A percentile compares a stretch with the other conserved stretches of the same genome.
Evolutionary conservation across 176 grass and related monocot genomes (phyloP).

Genomic region (Poa annua): DNA sequence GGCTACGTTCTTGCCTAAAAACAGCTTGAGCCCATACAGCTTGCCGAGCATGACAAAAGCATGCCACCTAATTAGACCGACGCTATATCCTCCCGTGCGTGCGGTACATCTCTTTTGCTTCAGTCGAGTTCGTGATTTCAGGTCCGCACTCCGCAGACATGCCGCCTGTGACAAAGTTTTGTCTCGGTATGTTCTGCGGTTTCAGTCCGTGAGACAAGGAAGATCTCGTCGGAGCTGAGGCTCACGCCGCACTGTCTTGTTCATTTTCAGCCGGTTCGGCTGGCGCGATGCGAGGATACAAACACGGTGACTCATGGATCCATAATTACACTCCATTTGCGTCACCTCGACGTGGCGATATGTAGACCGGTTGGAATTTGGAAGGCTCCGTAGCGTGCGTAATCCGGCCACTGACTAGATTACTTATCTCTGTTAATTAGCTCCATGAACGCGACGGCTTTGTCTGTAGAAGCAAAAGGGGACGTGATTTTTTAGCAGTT

Average conservation of each 20-base stretch:
- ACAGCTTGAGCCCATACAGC: no score
- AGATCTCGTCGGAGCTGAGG: not conserved
- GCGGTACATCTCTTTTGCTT: not conserved
- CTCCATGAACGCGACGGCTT: not conserved
- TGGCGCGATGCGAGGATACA: not conserved
- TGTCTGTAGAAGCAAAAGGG: not conserved
- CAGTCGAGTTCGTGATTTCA: not conserved
- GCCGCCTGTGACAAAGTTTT: not conserved
- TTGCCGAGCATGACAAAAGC: no score
- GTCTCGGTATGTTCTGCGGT: not conserved
- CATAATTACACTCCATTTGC: not conserved
- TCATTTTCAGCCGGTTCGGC: not conserved
- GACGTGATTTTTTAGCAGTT: no score
- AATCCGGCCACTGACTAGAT: no score
- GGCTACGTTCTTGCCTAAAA: no score
- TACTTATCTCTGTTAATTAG: not conserved
- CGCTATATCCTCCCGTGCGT: no score
- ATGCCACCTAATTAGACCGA: no score
- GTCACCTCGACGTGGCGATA: conserved; percentile 3
- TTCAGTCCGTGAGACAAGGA: not conserved
- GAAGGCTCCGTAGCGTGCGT: no score
- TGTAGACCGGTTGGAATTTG: no score
- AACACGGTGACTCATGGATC: not conserved
- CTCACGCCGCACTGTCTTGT: not conserved
- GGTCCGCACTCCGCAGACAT: no score